A percentile compares a stretch with the other conserved stretches of the same genome.
These are phyloP conservation scores for Bryoglossum gracile DNA, from an alignment of 495 filamentous ascomycete species.

Conservation along the genomic window DNA sequence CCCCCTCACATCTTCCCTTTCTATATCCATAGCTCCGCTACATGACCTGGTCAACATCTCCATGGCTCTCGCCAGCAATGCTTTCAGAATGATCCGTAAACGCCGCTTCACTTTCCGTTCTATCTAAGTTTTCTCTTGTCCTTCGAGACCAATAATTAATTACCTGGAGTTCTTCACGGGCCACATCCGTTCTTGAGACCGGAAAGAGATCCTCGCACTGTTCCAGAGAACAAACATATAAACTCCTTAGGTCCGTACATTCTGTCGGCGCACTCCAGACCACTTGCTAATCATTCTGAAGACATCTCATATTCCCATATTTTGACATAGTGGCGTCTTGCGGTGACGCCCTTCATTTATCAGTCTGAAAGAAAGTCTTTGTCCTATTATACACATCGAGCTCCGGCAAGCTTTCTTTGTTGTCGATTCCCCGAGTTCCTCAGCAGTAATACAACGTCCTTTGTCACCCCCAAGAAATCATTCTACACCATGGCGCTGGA, in stretches of 20 bases:
- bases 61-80: conserved; percentile 19
- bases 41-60: conserved; percentile 11
- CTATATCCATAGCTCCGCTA: conserved; percentile 14
- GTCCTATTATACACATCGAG: not conserved
- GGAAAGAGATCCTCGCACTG: no score
- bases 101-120: conserved; percentile 24
- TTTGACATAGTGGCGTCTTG: no score
- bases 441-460: no score
- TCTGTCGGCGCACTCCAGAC: not conserved
- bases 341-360: not conserved
- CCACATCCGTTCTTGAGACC: not conserved
- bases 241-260: conserved; percentile 6
- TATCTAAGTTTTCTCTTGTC: conserved; percentile 13
- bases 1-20: not conserved
- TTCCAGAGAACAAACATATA: no score
- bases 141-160: conserved; percentile 12
- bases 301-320: no score
- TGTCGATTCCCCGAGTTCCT: no score
- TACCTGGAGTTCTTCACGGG: conserved; percentile 3
- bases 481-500: conserved; percentile 20
- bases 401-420: no score
- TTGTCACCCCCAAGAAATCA: not conserved
- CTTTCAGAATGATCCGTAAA: conserved; percentile 26
- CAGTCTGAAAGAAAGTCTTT: not conserved
- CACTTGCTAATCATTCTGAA: no score